Evolutionary conservation across 2,329 filamentous ascomycete genomes (phyloP).

Genomic region (Fusarium sp.): DNA sequence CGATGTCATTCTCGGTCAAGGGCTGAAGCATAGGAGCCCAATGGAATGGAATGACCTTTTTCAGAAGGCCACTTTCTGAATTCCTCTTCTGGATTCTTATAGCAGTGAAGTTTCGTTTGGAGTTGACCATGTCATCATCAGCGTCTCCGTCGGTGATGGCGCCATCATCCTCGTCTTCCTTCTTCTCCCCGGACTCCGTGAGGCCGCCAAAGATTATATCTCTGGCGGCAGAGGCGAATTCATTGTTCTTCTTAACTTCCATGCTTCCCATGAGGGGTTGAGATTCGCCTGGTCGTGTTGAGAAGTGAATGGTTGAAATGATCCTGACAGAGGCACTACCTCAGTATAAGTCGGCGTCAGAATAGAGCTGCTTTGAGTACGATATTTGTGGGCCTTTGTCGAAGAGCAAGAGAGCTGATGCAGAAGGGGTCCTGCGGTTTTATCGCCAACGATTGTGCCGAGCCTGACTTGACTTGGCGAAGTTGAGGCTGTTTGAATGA

Average conservation of each 20-base stretch:
- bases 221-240: constrained; percentile 46
- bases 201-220: constrained; percentile 43
- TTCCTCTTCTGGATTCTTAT: constrained; percentile 53
- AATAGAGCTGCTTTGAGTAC: constrained; percentile 13
- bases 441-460: constrained; percentile 8
- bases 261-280: constrained; percentile 15
- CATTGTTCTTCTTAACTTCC: constrained; percentile 43
- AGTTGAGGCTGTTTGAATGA: constrained; percentile 17
- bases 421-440: constrained; percentile 8
- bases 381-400: constrained; percentile 21
- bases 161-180: constrained; percentile 40
- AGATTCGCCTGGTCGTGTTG: not conserved
- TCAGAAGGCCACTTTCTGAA: constrained; percentile 50
- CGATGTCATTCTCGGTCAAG: constrained; percentile 74
- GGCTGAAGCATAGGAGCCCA: constrained; percentile 74
- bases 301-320: not conserved
- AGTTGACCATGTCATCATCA: constrained; percentile 52
- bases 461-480: constrained; percentile 14
- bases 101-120: constrained; percentile 56
- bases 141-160: constrained; percentile 57
- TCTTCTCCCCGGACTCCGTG: constrained; percentile 18
- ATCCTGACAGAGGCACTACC: constrained; percentile 18
- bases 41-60: constrained; percentile 65
- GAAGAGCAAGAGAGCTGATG: constrained; percentile 3
- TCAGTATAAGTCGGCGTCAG: constrained; percentile 22